Conservation (phyloP, 768 basidiomycete genomes). For the Porphyrellus cyaneotinctus region DNA sequence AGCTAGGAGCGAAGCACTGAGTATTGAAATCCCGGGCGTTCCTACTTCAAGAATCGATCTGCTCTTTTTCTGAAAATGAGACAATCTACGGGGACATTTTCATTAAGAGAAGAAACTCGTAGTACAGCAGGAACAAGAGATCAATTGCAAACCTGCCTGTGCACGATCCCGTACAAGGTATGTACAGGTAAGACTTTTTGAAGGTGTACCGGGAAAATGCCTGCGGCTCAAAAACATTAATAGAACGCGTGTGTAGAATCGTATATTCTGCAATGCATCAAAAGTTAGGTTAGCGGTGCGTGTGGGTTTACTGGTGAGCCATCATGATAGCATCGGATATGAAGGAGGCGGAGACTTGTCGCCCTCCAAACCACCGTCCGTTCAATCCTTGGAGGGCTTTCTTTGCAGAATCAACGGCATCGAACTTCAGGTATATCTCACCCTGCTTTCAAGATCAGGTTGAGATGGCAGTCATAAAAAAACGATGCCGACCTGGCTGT, state of each 20-base stretch:
- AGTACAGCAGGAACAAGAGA: conserved; percentile 28
- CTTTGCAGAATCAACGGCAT: conserved; percentile 70
- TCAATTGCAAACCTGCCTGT: conserved; percentile 39
- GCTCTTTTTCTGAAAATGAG: conserved; percentile 18
- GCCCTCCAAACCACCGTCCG: conserved; percentile 95
- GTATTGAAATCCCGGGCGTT: conserved; percentile 3
- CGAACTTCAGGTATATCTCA: conserved; percentile 96
- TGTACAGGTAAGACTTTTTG: conserved; percentile 32
- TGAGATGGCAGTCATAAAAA: background rate
- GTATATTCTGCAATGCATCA: conserved; percentile 29
- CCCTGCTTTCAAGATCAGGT: conserved; percentile 50
- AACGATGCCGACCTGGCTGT: conserved; percentile 70
- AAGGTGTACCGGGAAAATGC: conserved; percentile 27
- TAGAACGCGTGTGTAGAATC: conserved; percentile 17
- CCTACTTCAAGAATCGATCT: conserved; percentile 22
- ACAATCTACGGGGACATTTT: conserved; percentile 34
- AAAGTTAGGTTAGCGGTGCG: conserved; percentile 24
- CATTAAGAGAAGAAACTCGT: conserved; percentile 31
- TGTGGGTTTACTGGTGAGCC: conserved; percentile 64
- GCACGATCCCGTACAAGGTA: conserved; percentile 28
- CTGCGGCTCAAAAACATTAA: conserved; percentile 34
- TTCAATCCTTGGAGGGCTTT: conserved; percentile 87
- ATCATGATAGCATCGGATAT: conserved; percentile 94
- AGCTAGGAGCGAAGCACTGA: background rate
- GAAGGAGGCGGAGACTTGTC: conserved; percentile 80